Evolutionary conservation across 768 basidiomycete genomes (phyloP).

Genomic region (Agaricus blazei): DNA sequence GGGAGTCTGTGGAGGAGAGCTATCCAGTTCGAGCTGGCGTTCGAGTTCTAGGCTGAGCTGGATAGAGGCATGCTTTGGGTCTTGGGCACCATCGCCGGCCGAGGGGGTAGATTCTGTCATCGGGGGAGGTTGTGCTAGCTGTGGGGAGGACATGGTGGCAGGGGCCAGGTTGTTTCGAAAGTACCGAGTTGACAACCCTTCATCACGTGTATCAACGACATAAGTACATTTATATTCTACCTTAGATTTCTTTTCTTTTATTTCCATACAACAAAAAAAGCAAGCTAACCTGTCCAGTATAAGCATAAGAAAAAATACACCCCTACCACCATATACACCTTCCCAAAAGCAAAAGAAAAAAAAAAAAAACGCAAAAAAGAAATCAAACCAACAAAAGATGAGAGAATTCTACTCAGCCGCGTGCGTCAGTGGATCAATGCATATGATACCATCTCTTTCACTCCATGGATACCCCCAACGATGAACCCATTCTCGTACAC

Average conservation of each 20-base stretch:
- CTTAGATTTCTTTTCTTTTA: not conserved
- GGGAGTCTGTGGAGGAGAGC: constrained; percentile 46
- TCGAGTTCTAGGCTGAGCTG: constrained; percentile 80
- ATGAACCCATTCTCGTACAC: constrained; percentile 87
- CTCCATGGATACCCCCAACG: constrained; percentile 96
- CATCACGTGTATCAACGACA: too few species aligned
- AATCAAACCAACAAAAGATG: not conserved
- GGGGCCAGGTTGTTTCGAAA: too few species aligned
- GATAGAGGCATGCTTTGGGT: constrained; percentile 51
- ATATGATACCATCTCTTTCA: constrained; percentile 86
- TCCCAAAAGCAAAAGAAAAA: too few species aligned
- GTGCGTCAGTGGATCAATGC: constrained; percentile 83
- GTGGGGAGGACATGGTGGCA: not conserved
- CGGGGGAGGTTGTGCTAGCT: not conserved
- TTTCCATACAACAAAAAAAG: not conserved
- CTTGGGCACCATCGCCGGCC: constrained; percentile 1
- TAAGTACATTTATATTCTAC: not conserved
- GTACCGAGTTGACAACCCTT: too few species aligned
- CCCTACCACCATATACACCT: too few species aligned
- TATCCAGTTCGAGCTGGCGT: constrained; percentile 63
- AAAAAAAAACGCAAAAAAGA: not conserved
- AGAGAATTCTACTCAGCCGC: constrained; percentile 31
- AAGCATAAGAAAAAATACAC: too few species aligned
- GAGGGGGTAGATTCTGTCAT: not conserved
- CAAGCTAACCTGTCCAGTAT: too few species aligned